Conservation (phyloP, 2,329 filamentous ascomycete species). For the Paradendryphiella salina region DNA sequence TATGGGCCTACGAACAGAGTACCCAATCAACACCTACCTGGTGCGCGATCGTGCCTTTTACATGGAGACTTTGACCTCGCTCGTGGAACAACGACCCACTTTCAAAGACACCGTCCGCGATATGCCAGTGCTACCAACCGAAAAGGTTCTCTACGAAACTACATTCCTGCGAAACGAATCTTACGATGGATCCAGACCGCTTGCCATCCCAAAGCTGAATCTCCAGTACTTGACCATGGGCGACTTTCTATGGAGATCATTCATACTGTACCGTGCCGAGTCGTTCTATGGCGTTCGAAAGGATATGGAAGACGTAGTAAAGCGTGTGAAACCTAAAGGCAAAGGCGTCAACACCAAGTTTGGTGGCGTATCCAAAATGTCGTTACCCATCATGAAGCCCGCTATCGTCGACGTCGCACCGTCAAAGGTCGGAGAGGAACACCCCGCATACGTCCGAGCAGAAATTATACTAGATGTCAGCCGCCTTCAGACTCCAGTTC, state of each 20-base stretch:
- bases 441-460: slow-evolving; percentile 81
- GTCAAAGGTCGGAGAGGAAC: slow-evolving; percentile 77
- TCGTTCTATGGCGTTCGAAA: slow-evolving; percentile 92
- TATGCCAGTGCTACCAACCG: slow-evolving; percentile 80
- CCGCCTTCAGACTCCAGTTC: slow-evolving; percentile 72
- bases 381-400: slow-evolving; percentile 80
- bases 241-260: slow-evolving; percentile 95
- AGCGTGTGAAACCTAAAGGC: slow-evolving; percentile 72
- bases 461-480: slow-evolving; percentile 85
- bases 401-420: slow-evolving; percentile 85
- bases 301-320: slow-evolving; percentile 81
- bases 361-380: slow-evolving; percentile 88
- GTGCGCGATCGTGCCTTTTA: slow-evolving; percentile 65
- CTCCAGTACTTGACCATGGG: slow-evolving; percentile 92
- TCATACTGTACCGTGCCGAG: slow-evolving; percentile 85
- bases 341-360: slow-evolving; percentile 71
- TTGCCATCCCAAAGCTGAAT: slow-evolving; percentile 92
- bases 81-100: slow-evolving; percentile 74
- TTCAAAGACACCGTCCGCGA: slow-evolving; percentile 78
- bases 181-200: slow-evolving; percentile 83
- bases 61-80: slow-evolving; percentile 72
- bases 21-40: slow-evolving; percentile 71
- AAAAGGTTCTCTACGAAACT: slow-evolving; percentile 76
- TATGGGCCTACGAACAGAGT: slow-evolving; percentile 79
- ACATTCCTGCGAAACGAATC: slow-evolving; percentile 78